Percentiles rank a stretch among this genome's conserved stretches.
phyloP scores from a whole-genome alignment of 495 filamentous ascomycete species.

The Neurospora tetrasperma region DNA sequence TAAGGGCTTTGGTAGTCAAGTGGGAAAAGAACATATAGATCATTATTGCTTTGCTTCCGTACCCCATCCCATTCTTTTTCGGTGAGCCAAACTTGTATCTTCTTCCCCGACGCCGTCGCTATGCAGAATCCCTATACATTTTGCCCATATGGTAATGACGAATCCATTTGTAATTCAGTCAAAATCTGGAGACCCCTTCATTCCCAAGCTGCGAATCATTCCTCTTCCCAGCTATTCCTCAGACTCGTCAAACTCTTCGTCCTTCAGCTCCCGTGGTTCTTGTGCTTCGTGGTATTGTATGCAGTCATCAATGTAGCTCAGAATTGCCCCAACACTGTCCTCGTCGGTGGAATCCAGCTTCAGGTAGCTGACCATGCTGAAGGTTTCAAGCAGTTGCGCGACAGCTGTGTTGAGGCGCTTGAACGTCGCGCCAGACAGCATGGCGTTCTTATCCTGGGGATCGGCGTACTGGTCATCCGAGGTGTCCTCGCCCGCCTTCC shows the following conservation, averaged over 20 bases:
- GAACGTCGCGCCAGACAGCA: conserved; percentile 73
- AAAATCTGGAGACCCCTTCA: not conserved
- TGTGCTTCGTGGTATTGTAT: conserved; percentile 96
- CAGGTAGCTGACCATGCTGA: conserved; percentile 94
- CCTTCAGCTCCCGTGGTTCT: conserved; percentile 77
- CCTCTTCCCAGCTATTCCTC: conserved; percentile 23
- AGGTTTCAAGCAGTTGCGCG: conserved; percentile 83
- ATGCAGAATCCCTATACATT: conserved; percentile 23
- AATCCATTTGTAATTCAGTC: too few species aligned
- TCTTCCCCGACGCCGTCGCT: conserved; percentile 40
- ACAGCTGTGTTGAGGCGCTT: conserved; percentile 73
- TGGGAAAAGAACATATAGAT: not conserved
- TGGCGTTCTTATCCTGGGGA: conserved; percentile 47
- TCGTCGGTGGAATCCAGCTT: conserved; percentile 85
- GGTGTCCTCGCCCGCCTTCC: conserved; percentile 27
- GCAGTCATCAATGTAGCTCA: conserved; percentile 95
- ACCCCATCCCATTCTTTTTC: not conserved
- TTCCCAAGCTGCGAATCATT: not conserved
- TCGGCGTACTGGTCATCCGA: conserved; percentile 36
- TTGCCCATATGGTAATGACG: not conserved
- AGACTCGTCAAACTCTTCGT: conserved; percentile 58
- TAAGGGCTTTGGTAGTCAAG: not conserved
- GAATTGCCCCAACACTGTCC: conserved; percentile 80
- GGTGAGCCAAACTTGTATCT: conserved; percentile 2
- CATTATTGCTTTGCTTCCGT: not conserved